Conservation (phyloP, 805 yeast species). For the Komagataella populi region DNA sequence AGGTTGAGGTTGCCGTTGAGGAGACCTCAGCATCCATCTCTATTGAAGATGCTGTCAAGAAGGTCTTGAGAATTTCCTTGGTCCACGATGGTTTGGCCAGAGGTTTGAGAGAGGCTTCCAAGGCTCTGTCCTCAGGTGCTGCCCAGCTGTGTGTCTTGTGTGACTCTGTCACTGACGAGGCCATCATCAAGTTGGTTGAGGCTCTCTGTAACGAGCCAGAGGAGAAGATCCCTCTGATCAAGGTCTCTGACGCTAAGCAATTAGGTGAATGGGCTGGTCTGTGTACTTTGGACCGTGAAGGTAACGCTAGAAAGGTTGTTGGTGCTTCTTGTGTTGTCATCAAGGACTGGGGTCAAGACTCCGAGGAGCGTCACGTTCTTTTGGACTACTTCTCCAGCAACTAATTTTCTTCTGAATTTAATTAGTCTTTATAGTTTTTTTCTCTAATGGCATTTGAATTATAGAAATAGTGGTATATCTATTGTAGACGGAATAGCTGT, state of each 20-base stretch:
- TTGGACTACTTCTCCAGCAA: slow-evolving; percentile 92
- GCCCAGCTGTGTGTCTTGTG: slow-evolving; percentile 96
- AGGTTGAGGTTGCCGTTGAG: slow-evolving; percentile 61
- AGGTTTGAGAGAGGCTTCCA: slow-evolving; percentile 99
- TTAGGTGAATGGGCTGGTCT: slow-evolving; percentile 99
- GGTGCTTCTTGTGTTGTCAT: slow-evolving; percentile 99
- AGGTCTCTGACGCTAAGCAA: slow-evolving; percentile 98
- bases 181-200: slow-evolving; percentile 94
- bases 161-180: slow-evolving; percentile 96
- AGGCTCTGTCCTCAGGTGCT: slow-evolving; percentile 95
- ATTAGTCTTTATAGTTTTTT: not conserved
- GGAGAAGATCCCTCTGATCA: slow-evolving; percentile 92
- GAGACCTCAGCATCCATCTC: slow-evolving; percentile 83
- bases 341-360: slow-evolving; percentile 99
- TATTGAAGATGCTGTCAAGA: slow-evolving; percentile 96
- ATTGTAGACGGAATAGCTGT: not conserved
- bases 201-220: slow-evolving; percentile 98
- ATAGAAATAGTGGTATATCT: not conserved
- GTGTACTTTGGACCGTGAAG: slow-evolving; percentile 98
- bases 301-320: slow-evolving; percentile 99
- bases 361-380: slow-evolving; percentile 92
- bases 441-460: not conserved
- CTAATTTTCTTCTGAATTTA: slow-evolving; percentile 6
- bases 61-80: slow-evolving; percentile 94
- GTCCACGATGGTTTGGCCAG: slow-evolving; percentile 99